Base-by-base conservation (phyloP, 2,329 filamentous ascomycete genomes). In the Whalleya microplaca region DNA sequence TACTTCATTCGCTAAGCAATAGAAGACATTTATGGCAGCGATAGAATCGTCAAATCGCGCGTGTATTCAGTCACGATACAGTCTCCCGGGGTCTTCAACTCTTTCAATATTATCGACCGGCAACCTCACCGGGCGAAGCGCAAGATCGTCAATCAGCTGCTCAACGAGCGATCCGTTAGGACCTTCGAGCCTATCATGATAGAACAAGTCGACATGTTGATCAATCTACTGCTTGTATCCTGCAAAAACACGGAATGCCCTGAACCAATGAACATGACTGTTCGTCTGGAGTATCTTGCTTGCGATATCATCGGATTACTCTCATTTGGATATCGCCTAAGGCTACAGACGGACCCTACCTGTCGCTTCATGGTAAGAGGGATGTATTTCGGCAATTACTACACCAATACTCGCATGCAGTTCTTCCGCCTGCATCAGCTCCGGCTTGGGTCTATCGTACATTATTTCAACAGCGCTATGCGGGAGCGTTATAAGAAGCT, bases 1-100 rank as follows among this genome's bases (percentile, higher is more conserved):
- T 27, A 4, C 9, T 27, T 27, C 23, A 27, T 27, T 27, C 4
- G 18, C 43, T n/a, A n/a, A n/a, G 7, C 48, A 19, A 14, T 10
- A 4, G 16, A 21, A 56, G 53, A 51, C 51, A 56, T 56, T 6
- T 56, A 56, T 37, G 23, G 32, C 16, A 56, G 43, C 19, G 43
- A 51, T 2, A 6, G 32, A 21, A 40, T 51, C 16, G 37, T 45
- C 2, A 56, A 56, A 41, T 51, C 53, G 2, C 43, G 47, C 19
- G 48, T 48, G 21, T 56, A 51, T n/a, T 21, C 21, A 1, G 20
- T 43, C 10, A 47, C 48, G n/a, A 40, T 46, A 2, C 27, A 48
- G 12, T 7, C 48, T 1, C 42, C 27, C 3, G 37, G 44, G 3
- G 43, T 51, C 5, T 45, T 41, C 21, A 51, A 8, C 2, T 21